These are phyloP conservation scores for Exophiala bonariae DNA, from an alignment of 2,329 filamentous ascomycete genomes.

Conservation along the genomic window DNA sequence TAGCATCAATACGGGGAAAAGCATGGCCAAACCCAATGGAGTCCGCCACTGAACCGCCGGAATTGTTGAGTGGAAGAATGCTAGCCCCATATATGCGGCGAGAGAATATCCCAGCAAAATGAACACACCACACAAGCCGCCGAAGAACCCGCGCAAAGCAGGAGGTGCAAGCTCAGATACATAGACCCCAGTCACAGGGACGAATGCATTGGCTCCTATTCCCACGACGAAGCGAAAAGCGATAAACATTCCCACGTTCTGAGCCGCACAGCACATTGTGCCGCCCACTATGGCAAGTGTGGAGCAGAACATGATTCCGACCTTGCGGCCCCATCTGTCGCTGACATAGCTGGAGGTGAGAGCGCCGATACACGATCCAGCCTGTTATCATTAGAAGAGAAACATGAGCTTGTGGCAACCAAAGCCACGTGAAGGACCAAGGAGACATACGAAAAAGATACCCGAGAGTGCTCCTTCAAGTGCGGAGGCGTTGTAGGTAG, in stretches of 20 bases:
- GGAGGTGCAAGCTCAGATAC: slow-evolving; percentile 7
- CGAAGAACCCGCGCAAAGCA: slow-evolving; percentile 5
- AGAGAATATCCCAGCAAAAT: slow-evolving; percentile 4
- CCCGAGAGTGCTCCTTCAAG: neutral
- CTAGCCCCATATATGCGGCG: slow-evolving; percentile 10
- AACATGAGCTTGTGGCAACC: too few relatives aligned
- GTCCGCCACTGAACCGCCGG: slow-evolving; percentile 6
- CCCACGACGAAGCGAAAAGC: slow-evolving; percentile 9
- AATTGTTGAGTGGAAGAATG: slow-evolving; percentile 5
- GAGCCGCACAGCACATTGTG: slow-evolving; percentile 2
- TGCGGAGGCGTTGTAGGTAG: neutral
- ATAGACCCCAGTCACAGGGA: slow-evolving; percentile 5
- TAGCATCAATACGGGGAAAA: slow-evolving; percentile 20
- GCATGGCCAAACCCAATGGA: slow-evolving; percentile 4
- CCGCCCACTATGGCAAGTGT: slow-evolving; percentile 3
- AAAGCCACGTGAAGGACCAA: neutral
- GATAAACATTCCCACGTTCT: slow-evolving; percentile 8
- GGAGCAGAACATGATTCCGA: slow-evolving; percentile 39
- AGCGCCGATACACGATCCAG: slow-evolving; percentile 4
- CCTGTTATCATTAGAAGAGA: slow-evolving; percentile 1
- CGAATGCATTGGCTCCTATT: slow-evolving; percentile 1
- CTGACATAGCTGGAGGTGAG: slow-evolving; percentile 25
- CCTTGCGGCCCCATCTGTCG: slow-evolving; percentile 55
- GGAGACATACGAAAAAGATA: neutral
- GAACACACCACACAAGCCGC: neutral